Evolutionary conservation across 495 filamentous ascomycete genomes (phyloP).

Genomic region (Tuber melanosporum): DNA sequence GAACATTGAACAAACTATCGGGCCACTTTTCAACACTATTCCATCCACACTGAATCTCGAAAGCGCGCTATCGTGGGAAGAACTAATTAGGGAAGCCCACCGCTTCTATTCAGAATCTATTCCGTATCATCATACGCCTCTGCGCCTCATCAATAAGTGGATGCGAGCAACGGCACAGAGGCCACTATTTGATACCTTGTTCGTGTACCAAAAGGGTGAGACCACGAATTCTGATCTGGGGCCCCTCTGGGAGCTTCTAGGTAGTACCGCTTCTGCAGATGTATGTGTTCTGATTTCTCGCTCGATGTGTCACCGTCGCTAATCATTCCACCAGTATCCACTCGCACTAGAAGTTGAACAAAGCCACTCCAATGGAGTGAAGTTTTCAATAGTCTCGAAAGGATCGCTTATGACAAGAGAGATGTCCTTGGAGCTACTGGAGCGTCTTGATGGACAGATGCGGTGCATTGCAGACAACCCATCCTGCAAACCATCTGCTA

Average conservation of each 20-base stretch:
- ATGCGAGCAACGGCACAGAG: conserved; percentile 49
- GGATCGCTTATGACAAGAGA: conserved; percentile 18
- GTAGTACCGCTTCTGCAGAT: conserved; percentile 50
- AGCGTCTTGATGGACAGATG: conserved; percentile 22
- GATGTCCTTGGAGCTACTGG: conserved; percentile 17
- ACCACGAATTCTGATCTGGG: conserved; percentile 25
- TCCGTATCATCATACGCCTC: conserved; percentile 62
- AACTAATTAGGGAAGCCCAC: conserved; percentile 53
- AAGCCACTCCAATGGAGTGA: conserved; percentile 45
- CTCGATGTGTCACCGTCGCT: conserved; percentile 5
- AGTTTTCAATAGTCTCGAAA: conserved; percentile 51
- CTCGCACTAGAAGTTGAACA: conserved; percentile 66
- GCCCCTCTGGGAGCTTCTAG: conserved; percentile 53
- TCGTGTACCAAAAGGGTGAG: conserved; percentile 66
- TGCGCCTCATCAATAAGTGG: conserved; percentile 70
- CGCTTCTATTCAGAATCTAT: conserved; percentile 55
- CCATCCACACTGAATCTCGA: conserved; percentile 55
- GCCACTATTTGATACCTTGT: conserved; percentile 72
- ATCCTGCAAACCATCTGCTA: conserved; percentile 3
- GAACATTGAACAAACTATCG: conserved; percentile 62
- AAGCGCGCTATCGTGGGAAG: conserved; percentile 48
- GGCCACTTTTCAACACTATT: conserved; percentile 87
- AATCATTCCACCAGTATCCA: conserved; percentile 51
- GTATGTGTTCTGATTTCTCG: conserved; percentile 39
- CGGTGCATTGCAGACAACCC: conserved; percentile 18